phyloP scores from a whole-genome alignment of 1,284 basidiomycete genomes.

The Afroboletus lepidellus region DNA sequence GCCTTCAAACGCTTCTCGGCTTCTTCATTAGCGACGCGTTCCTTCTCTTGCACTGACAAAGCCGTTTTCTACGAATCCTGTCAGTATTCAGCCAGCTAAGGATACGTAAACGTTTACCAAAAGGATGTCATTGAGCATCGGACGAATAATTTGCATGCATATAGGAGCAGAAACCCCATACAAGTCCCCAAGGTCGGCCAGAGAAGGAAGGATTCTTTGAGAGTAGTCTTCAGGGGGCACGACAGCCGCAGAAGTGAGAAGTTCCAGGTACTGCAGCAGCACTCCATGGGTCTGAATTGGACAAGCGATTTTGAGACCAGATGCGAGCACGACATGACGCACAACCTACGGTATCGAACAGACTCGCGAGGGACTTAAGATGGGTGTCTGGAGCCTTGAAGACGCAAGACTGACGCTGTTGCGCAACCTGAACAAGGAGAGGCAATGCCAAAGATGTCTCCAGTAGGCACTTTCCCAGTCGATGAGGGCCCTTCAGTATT shows the following conservation, averaged over 20 bases:
- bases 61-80: constrained; percentile 48
- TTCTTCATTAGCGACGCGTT: constrained; percentile 65
- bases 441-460: constrained; percentile 76
- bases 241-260: constrained; percentile 64
- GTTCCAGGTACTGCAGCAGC: constrained; percentile 71
- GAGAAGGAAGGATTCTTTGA: constrained; percentile 63
- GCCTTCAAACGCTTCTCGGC: constrained; percentile 76
- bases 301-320: constrained; percentile 17
- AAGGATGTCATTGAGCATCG: constrained; percentile 67
- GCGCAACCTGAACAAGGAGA: constrained; percentile 84
- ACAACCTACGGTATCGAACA: constrained; percentile 79
- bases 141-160: constrained; percentile 90
- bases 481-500: constrained; percentile 57
- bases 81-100: constrained; percentile 11
- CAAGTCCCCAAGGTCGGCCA: constrained; percentile 67
- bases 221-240: constrained; percentile 63
- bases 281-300: constrained; percentile 69
- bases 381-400: constrained; percentile 70
- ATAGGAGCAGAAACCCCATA: constrained; percentile 82
- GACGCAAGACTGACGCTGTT: constrained; percentile 81
- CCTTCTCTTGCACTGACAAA: constrained; percentile 59
- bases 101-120: constrained; percentile 44
- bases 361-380: constrained; percentile 80
- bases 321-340: constrained; percentile 19
- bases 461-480: constrained; percentile 71